These are phyloP conservation scores for grape (Vitis vinifera) DNA, from an alignment of 164 flowering plant genomes.

Conservation along the genomic window ASM3070453v1 NC_081818.1:3569001-3569500, in stretches of 20 bases:
- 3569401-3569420: conserved; percentile 58
- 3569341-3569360: too few relatives aligned
- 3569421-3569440: conserved; percentile 86
- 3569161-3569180: conserved; percentile 94
- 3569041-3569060: conserved; percentile 39
- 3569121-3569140: conserved; percentile 39
- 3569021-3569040: conserved; percentile 44
- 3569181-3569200: conserved; percentile 82
- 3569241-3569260: not conserved
- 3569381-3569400: not conserved
- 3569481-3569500: conserved; percentile 82
- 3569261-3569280: not conserved
- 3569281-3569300: too few relatives aligned
- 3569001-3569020: conserved; percentile 8
- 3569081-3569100: conserved; percentile 23
- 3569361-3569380: not conserved
- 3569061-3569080: conserved; percentile 28
- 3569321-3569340: too few relatives aligned
- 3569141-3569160: conserved; percentile 68
- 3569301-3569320: too few relatives aligned
- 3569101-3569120: conserved; percentile 27
- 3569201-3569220: conserved; percentile 85
- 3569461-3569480: conserved; percentile 92
- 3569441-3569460: conserved; percentile 91
- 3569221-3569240: conserved; percentile 83